Evolutionary conservation across 192 early-diverging fungal species (phyloP).

Genomic region (Backusella liffmaniae): DNA sequence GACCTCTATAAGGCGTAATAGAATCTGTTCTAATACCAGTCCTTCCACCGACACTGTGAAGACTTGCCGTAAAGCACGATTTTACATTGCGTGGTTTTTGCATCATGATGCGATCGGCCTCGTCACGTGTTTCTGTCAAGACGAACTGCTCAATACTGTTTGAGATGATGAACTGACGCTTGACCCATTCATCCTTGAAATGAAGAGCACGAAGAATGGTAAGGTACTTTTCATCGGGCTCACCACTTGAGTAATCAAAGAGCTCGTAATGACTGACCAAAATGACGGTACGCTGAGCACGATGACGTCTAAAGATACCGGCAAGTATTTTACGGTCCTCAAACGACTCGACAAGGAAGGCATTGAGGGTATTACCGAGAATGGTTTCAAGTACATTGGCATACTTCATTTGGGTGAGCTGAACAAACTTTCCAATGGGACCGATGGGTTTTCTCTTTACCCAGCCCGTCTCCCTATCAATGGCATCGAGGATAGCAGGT

Average conservation of each 20-base stretch:
- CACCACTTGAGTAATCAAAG: constrained; percentile 68
- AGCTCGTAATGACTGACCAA: constrained; percentile 59
- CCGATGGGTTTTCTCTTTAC: constrained; percentile 57
- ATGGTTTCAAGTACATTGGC: constrained; percentile 61
- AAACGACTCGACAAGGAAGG: constrained; percentile 71
- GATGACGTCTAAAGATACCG: constrained; percentile 47
- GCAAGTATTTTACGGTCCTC: constrained; percentile 56
- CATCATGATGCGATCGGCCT: constrained; percentile 52
- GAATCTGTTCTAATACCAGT: constrained; percentile 38
- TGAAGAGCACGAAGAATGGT: constrained; percentile 63
- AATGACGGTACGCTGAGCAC: constrained; percentile 53
- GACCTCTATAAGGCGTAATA: constrained; percentile 38
- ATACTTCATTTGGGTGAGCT: constrained; percentile 56
- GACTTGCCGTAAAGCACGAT: constrained; percentile 57
- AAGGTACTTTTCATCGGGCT: constrained; percentile 56
- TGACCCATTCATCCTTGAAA: constrained; percentile 68
- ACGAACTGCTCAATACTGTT: constrained; percentile 69
- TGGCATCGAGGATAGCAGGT: constrained; percentile 57
- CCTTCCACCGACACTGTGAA: constrained; percentile 59
- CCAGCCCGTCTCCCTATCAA: constrained; percentile 43
- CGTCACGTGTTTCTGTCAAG: constrained; percentile 55
- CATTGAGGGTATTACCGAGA: constrained; percentile 57
- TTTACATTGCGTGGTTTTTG: constrained; percentile 62
- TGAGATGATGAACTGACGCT: constrained; percentile 69
- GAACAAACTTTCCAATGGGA: constrained; percentile 67